Evolutionary conservation across 2,329 filamentous ascomycete species (phyloP), one percentile per base, ranked within the genome.

Genomic region (Ophiobolus disseminans): DNA sequence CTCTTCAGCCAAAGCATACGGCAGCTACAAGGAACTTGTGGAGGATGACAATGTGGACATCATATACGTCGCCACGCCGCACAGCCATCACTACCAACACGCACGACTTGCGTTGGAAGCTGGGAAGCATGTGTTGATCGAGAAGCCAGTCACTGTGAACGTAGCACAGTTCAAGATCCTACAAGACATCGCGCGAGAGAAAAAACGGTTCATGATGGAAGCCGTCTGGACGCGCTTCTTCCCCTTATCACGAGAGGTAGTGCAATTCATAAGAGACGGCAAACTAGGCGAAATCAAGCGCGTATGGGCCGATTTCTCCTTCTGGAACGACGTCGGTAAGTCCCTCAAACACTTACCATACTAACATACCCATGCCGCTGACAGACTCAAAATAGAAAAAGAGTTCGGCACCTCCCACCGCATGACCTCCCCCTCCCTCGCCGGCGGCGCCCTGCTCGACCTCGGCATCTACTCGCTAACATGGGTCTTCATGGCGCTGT

Each of bases 81-180:
- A 96, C 77, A 91, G 88, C 62, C 91, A 95, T 72, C 91, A 96
- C 78, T 96, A 91, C 78, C 90, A 94, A 72, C 92, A 96, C 73
- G 82, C 85, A 54, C 90, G 90, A 83, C 81, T 95, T 13, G 88
- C 86, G 21, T 80, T 96, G 23, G 82, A 89, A 58, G 88, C 88
- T 4, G 89, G 89, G 63, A 96, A 96, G 79, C 82, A 92, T 64
- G 90, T 96, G 14, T 82, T 96, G 22, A 94, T 90, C 72, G 91
- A 96, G 74, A 96, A 96, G 79, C 84, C 91, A 0, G 86, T 96
- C 60, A 95, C 91, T 1, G 88, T 93, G 52, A 96, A 87, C 54
- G 89, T 87, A 2, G 78, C 83, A 8, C 91, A 96, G 74, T 79
- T 87, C n/a, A 83, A 82, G 71, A 84, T 85, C 66, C 80, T 96